Evolutionary conservation across 73 alveolate genomes (phyloP), one percentile per base, ranked within the genome.

Genomic region (Stentor coeruleus): DNA sequence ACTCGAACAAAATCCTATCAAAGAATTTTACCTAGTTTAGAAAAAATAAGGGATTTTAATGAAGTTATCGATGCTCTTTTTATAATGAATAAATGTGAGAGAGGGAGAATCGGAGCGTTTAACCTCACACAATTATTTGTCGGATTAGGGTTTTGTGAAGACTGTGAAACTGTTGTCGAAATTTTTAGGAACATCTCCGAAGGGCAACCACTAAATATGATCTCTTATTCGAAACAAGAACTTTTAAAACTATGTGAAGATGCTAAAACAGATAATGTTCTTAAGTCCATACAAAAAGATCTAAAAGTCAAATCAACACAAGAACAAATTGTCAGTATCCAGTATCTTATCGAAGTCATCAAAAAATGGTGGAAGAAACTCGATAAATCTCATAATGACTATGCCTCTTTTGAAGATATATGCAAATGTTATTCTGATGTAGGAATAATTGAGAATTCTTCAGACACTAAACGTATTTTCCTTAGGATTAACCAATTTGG

Each of bases 51-150:
- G n/a, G 20, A 49, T 20, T 49, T 49, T 20, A 11, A 6, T 11
- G 66, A 49, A 49, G 66, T 49, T 49, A 49, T 49, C 66, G 66
- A 49, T 49, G 66, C 66, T 11, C 66, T 49, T 20, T 49, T 49
- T 49, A 11, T 20, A 11, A 49, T 49, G 6, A 11, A 11, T 49
- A 49, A 49, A 20, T 49, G 66, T 20, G 66, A 49, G 20, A 6
- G 20, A 20, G 20, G 66, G 28, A 49, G 66, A 20, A 20, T 49
- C 66, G 28, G 20, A 20, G 66, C 66, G 20, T 20, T 11, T 49
- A 49, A 20, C 20, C 66, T 49, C 20, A 49, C 20, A 11, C 20
- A 6, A 11, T 49, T 49, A 49, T 49, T 49, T 49, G 20, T 49
- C 66, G 20, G 66, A 11, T 20, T 49, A 11, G 66, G 66, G 66